Conservation (phyloP, 2,329 filamentous ascomycete species). For the Cladosporium sp. region DNA sequence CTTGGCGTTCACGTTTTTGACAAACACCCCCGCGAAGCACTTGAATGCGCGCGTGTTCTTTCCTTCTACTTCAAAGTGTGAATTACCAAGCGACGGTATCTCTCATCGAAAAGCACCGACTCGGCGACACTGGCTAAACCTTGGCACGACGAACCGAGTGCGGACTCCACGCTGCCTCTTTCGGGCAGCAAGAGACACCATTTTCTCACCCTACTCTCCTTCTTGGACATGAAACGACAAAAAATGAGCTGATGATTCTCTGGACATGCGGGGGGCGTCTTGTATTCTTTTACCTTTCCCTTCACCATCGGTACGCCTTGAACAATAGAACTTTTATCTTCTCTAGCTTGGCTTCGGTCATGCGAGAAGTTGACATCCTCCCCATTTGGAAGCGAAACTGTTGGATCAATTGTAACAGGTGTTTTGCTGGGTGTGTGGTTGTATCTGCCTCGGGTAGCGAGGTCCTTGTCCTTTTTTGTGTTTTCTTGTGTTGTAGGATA, state of each 20-base stretch:
- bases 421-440: neutral
- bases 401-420: neutral
- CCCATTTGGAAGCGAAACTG: neutral
- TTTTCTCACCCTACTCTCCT: neutral
- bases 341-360: neutral
- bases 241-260: constrained; percentile 9
- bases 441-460: neutral
- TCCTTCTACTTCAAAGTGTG: constrained; percentile 12
- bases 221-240: constrained; percentile 11
- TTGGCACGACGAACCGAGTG: neutral
- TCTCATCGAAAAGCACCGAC: neutral
- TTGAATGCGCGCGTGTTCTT: neutral
- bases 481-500: constrained; percentile 18
- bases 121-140: neutral
- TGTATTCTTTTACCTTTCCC: neutral
- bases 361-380: neutral
- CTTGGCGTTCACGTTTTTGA: neutral
- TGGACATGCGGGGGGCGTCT: neutral
- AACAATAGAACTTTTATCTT: neutral
- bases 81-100: constrained; percentile 13
- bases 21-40: neutral
- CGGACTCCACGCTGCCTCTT: neutral
- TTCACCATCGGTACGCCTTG: neutral
- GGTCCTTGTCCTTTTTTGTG: neutral
- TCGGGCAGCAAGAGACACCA: neutral